Base-by-base conservation (phyloP, 148 eudicot genomes). In the Gaultheria prostrata region DNA sequence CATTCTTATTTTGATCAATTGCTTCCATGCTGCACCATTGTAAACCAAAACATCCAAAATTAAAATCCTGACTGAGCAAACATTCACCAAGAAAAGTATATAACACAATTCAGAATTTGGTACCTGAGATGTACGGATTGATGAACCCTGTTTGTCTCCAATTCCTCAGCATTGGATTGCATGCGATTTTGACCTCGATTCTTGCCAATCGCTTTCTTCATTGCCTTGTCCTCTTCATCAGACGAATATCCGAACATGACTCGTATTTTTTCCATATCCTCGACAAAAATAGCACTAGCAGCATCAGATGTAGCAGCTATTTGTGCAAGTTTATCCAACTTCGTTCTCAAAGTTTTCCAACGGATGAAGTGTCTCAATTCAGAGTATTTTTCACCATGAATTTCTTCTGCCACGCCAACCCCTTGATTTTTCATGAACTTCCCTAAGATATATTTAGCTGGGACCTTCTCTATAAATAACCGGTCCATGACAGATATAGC, bases 231-330 rank as follows among this genome's bases (percentile, higher is more conserved):
- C 8, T 65, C 8, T 65, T 71, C 18, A 15, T 71, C 45, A 32
- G 46, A 33, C 24, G 35, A 12, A 45, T 7, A 4, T 30, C 45
- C 76, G 46, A 71, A 26, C 76, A 32, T 71, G 39, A 71, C 35
- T 71, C 3, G 76, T 71, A 71, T 18, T 71, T 32, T 33, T 26
- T 71, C 45, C 33, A 33, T 30, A 71, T 15, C 46, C 35, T 32
- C 76, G 6, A 33, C 6, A 71, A 71, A 30, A 12, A 71, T 71
- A 30, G 39, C 13, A 32, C 33, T 45, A 71, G 39, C 18, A 12
- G 15, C 76, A 14, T 71, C 76, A 33, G 76, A 71, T 71, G 33
- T 71, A 71, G 76, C 76, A 33, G 76, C 76, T 32, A 32, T 15
- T 15, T 71, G 33, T 4, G 76, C 76, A 30, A 33, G 10, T 30